A percentile compares a stretch with the other conserved stretches of the same genome.
phyloP scores from a whole-genome alignment of 805 yeast genomes.

The Middelhovenomyces tepae region DNA sequence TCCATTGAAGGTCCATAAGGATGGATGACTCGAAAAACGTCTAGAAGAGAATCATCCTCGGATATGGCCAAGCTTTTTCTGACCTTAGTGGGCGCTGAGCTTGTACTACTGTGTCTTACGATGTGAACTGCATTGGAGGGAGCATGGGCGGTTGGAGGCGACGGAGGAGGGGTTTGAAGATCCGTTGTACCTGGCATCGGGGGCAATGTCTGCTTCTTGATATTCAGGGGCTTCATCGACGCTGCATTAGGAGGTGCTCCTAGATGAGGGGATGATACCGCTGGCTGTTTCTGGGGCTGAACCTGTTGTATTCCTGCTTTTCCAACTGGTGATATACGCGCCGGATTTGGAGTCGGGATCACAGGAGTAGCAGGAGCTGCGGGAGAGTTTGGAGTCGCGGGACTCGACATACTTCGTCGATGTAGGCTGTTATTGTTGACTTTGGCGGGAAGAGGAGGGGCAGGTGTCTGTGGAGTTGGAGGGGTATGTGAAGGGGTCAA shows the following conservation, averaged over 20 bases:
- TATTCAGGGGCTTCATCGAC: background rate
- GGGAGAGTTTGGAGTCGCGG: conserved; percentile 5
- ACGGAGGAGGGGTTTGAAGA: no score
- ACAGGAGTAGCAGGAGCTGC: conserved; percentile 1
- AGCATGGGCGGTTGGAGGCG: no score
- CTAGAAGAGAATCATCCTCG: no score
- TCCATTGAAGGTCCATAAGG: conserved; percentile 72
- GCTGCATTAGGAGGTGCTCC: background rate
- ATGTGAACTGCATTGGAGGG: no score
- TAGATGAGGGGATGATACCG: no score
- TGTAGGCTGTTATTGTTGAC: background rate
- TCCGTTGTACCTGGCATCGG: no score
- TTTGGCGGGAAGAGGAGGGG: conserved; percentile 1
- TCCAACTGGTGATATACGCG: background rate
- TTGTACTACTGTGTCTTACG: no score
- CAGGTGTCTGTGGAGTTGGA: conserved; percentile 1
- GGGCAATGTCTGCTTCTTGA: no score
- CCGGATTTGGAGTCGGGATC: conserved; percentile 6
- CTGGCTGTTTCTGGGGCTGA: no score
- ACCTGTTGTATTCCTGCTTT: background rate
- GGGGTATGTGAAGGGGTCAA: conserved; percentile 3
- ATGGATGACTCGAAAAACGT: conserved; percentile 63
- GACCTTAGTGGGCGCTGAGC: no score
- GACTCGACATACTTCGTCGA: background rate
- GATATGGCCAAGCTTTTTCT: no score